Percentiles rank a stretch among this genome's conserved stretches.
phyloP scores from a whole-genome alignment of 768 basidiomycete species.

The Podaxis mareebaensis region DNA sequence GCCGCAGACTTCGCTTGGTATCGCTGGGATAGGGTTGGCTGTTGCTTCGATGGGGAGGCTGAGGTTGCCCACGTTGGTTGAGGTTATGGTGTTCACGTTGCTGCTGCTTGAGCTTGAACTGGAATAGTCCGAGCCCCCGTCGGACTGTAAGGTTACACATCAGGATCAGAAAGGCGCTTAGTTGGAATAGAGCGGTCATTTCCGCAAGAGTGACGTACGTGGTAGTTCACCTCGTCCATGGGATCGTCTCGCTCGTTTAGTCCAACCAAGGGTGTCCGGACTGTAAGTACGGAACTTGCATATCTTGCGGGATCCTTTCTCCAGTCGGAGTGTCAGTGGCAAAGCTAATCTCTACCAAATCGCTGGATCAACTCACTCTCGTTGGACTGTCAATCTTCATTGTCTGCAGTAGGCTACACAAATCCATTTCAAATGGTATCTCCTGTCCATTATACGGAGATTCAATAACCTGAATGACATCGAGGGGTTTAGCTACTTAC shows the following conservation, averaged over 20 bases:
- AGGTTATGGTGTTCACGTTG: background rate
- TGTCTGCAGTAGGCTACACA: conserved; percentile 52
- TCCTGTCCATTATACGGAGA: background rate
- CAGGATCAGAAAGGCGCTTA: background rate
- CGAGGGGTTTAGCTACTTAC: background rate
- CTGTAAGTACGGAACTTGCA: conserved; percentile 15
- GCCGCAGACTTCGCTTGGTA: conserved; percentile 39
- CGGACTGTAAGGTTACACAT: conserved; percentile 33
- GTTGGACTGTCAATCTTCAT: conserved; percentile 44
- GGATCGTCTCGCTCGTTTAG: conserved; percentile 43
- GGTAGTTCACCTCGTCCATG: conserved; percentile 45
- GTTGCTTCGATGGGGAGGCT: conserved; percentile 12
- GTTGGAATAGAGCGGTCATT: background rate
- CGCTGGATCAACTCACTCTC: conserved; percentile 27
- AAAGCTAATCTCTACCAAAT: background rate
- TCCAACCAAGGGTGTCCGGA: conserved; percentile 18
- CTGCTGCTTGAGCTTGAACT: conserved; percentile 40
- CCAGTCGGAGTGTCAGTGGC: conserved; percentile 27
- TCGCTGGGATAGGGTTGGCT: conserved; percentile 9
- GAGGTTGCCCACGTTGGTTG: background rate
- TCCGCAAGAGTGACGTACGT: conserved; percentile 30
- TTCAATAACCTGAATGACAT: background rate
- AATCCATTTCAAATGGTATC: conserved; percentile 39
- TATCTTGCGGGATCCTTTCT: conserved; percentile 43
- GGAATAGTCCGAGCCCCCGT: conserved; percentile 43